phyloP scores from a whole-genome alignment of 305 asterid species.

The Nicotiana rustica region DNA sequence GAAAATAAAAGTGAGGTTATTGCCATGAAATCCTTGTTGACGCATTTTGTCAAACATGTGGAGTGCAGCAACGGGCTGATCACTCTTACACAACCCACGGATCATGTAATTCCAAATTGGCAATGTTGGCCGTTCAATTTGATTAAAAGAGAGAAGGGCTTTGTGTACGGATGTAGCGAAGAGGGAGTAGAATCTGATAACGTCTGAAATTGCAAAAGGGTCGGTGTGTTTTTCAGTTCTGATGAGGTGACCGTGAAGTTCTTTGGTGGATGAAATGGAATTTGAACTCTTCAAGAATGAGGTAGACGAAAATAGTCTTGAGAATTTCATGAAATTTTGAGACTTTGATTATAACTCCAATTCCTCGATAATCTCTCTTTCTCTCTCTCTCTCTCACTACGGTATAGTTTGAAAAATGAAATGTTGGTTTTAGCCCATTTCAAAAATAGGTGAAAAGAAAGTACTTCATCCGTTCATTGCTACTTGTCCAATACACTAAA shows the following conservation, averaged over 20 bases:
- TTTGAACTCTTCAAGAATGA: slow-evolving; percentile 16
- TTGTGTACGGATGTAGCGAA: slow-evolving; percentile 49
- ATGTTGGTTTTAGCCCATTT: no score
- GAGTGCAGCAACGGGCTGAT: slow-evolving; percentile 54
- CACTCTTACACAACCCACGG: slow-evolving; percentile 53
- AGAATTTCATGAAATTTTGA: slow-evolving; percentile 13
- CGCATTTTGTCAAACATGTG: slow-evolving; percentile 69
- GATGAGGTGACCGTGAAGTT: slow-evolving; percentile 66
- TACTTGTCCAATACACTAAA: no score
- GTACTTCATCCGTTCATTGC: no score
- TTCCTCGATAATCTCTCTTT: not conserved
- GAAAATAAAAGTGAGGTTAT: slow-evolving; percentile 67
- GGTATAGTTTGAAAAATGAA: no score
- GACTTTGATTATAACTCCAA: not conserved
- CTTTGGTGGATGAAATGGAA: slow-evolving; percentile 50
- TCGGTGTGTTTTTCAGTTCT: slow-evolving; percentile 56
- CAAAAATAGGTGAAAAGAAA: no score
- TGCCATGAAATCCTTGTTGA: slow-evolving; percentile 58
- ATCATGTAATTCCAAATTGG: slow-evolving; percentile 66
- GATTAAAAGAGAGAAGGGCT: slow-evolving; percentile 56
- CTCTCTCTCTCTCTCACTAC: no score
- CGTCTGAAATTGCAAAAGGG: slow-evolving; percentile 54
- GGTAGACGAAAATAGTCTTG: slow-evolving; percentile 1
- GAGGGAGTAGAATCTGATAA: slow-evolving; percentile 65
- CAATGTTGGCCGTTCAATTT: slow-evolving; percentile 56